Conservation (phyloP, 75 land plant species). For the Pseudotsuga menziesii region DNA sequence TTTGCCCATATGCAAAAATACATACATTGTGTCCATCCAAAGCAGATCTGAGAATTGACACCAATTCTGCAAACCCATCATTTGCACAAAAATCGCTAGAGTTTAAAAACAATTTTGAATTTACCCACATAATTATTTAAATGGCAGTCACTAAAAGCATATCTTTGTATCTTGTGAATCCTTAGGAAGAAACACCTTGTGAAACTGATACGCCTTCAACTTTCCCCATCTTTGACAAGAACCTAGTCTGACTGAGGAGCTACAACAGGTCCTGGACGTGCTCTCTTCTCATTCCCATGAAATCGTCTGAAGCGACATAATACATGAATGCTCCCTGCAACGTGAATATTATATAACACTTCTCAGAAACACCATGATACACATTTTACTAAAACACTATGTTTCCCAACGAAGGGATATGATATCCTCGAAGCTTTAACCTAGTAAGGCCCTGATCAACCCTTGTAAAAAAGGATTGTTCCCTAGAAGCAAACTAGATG, state of each 20-base stretch:
- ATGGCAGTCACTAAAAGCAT: neutral
- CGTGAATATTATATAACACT: neutral
- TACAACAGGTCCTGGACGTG: conserved; percentile 20
- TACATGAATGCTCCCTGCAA: conserved; percentile 73
- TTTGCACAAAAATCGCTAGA: conserved; percentile 29
- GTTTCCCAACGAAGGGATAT: too few relatives aligned
- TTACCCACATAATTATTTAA: too few relatives aligned
- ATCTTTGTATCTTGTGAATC: conserved; percentile 53
- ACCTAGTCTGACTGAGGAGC: conserved; percentile 37
- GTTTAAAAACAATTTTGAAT: too few relatives aligned
- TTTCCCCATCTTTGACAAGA: conserved; percentile 27
- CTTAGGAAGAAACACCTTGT: conserved; percentile 56
- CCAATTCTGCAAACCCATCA: conserved; percentile 69
- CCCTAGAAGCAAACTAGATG: too few relatives aligned
- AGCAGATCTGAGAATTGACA: conserved; percentile 75
- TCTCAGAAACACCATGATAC: too few relatives aligned
- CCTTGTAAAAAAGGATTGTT: too few relatives aligned
- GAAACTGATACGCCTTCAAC: conserved; percentile 59
- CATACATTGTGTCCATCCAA: conserved; percentile 79
- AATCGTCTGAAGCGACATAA: conserved; percentile 73
- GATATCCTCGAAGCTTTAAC: too few relatives aligned
- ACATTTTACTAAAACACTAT: too few relatives aligned
- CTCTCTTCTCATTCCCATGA: conserved; percentile 17
- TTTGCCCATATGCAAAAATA: conserved; percentile 88
- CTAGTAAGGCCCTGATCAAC: too few relatives aligned